Evolutionary conservation across 2,329 filamentous ascomycete genomes (phyloP).

Genomic region (Fusarium sp.): DNA sequence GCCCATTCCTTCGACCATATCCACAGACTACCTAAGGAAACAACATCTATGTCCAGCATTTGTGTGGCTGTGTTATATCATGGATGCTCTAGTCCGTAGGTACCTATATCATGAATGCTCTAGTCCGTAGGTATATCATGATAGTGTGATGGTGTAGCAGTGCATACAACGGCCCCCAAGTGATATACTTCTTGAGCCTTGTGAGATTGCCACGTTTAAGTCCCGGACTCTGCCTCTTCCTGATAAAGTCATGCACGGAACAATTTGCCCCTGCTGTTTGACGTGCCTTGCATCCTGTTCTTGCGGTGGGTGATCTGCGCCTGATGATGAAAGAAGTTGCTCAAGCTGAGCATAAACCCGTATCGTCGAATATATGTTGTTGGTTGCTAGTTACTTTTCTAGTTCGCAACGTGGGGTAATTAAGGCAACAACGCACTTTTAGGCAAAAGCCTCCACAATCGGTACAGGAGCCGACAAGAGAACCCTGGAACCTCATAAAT

Average conservation of each 20-base stretch:
- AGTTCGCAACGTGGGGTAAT: constrained; percentile 23
- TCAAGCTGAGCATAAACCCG: not conserved
- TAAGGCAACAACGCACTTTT: constrained; percentile 27
- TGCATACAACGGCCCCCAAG: constrained; percentile 32
- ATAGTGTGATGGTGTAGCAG: constrained; percentile 32
- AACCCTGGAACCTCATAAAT: constrained; percentile 25
- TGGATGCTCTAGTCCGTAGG: constrained; percentile 6
- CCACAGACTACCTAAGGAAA: not conserved
- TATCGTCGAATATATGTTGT: constrained; percentile 5
- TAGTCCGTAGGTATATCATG: constrained; percentile 3
- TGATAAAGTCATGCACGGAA: not conserved
- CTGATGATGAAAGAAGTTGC: constrained; percentile 4
- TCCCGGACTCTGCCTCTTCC: not conserved
- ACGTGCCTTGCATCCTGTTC: constrained; percentile 37
- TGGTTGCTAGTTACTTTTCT: constrained; percentile 3
- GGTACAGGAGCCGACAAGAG: constrained; percentile 14
- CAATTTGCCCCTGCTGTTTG: constrained; percentile 1
- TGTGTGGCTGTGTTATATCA: constrained; percentile 32
- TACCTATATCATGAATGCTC: constrained; percentile 4
- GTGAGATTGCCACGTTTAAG: constrained; percentile 27
- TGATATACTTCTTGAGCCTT: constrained; percentile 16
- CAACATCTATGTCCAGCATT: not conserved
- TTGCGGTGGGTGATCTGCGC: constrained; percentile 30
- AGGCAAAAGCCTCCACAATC: constrained; percentile 46
- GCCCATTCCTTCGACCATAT: constrained; percentile 12